These are phyloP conservation scores for Nemania abortiva DNA, from an alignment of 2,329 filamentous ascomycete genomes.

Conservation along the genomic window DNA sequence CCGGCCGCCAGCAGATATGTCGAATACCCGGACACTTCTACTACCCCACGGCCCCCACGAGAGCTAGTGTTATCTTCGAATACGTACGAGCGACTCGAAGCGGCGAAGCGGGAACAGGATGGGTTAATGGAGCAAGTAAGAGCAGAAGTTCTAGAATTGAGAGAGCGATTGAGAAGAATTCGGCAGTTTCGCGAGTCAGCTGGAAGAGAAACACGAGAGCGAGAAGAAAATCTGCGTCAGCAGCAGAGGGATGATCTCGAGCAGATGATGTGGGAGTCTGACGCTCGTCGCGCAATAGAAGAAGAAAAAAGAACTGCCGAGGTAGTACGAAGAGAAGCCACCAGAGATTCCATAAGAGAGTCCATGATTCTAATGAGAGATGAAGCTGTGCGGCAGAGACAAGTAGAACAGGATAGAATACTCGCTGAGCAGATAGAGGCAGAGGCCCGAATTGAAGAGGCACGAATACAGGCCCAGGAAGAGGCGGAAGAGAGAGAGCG, in stretches of 20 bases:
- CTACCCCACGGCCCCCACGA: conserved; percentile 2
- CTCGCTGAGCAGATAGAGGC: conserved; percentile 17
- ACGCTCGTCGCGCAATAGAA: conserved; percentile 21
- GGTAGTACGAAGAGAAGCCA: conserved; percentile 11
- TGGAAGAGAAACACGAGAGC: conserved; percentile 18
- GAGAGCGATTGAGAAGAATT: conserved; percentile 22
- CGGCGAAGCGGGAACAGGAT: conserved; percentile 22
- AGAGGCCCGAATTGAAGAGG: conserved; percentile 17
- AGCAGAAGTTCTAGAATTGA: conserved; percentile 24
- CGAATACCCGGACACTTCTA: conserved; percentile 10
- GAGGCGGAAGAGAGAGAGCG: conserved; percentile 21
- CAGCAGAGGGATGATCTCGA: conserved; percentile 16
- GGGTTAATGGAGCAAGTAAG: conserved; percentile 7
- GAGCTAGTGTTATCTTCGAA: conserved; percentile 13
- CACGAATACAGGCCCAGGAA: conserved; percentile 6
- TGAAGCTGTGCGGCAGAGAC: conserved; percentile 24
- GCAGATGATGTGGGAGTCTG: conserved; percentile 17
- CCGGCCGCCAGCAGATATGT: conserved; percentile 13
- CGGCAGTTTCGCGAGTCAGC: conserved; percentile 16
- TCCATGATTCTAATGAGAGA: conserved; percentile 24
- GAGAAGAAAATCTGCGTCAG: conserved; percentile 25
- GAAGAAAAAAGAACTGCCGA: conserved; percentile 28
- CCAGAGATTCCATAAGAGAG: conserved; percentile 12
- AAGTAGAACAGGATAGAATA: conserved; percentile 23
- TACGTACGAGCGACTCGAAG: conserved; percentile 22